Evolutionary conservation across 2,329 filamentous ascomycete species (phyloP), one percentile per base, ranked within the genome.

Genomic region (Leptographium galeiforme): DNA sequence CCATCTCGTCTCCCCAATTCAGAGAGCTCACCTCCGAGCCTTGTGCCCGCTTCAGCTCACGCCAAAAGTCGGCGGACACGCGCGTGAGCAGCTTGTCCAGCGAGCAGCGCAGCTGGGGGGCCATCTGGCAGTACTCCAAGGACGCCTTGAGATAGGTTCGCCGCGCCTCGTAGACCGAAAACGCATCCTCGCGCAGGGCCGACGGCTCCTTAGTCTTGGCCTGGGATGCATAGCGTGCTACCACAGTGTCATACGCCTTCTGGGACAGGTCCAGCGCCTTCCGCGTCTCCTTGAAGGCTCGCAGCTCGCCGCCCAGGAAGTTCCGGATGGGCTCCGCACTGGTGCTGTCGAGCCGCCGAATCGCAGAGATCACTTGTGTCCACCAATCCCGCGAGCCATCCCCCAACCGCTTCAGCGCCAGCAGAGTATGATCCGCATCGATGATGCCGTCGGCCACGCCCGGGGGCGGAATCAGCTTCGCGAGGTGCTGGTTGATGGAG

Each of bases 131-230:
- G 65, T 90, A 97, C 67, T 98, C 93, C 79, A 98, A 83, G 14
- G 88, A 90, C 1, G 90, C 86, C 65, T 89, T 91, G 45, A 97
- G 74, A 66, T 98, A 98, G 36, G 83, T 80, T 63, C 93, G 94
- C 55, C 91, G 81, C 30, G 88, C 87, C 72, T 97, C 93, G 65
- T 95, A 93, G 40, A 97, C 81, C 64, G 93, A 84, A 63, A 98
- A 98, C 0, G 93, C 93, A 68, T 98, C 93, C 67, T 98, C 93
- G 56, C 93, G 79, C 53, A 98, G 73, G 1, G 89, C 81, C 0
- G 89, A 96, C 0, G 91, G 81, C 67, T 98, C 93, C 69, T 97
- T 98, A 7, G 88, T 84, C 72, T 96, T 97, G 59, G 84, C 86
- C 68, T 96, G 89, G 4, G 79, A 75, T 6, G 89, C 78, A 64